phyloP scores from a whole-genome alignment of 345 rosid genomes.

The Tarenaya hassleriana region DNA sequence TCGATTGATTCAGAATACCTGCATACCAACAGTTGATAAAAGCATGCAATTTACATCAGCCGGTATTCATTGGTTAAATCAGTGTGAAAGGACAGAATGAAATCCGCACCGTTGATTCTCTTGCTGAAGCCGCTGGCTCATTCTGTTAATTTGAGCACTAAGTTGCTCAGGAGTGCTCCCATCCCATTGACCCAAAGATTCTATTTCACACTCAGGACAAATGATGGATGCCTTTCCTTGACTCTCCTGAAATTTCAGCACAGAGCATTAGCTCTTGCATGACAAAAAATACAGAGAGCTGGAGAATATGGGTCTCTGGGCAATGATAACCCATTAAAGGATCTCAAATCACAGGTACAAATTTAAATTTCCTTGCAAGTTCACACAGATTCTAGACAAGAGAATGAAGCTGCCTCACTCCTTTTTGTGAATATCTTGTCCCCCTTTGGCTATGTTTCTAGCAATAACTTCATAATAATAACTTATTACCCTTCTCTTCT shows the following conservation, averaged over 20 bases:
- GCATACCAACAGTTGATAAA: slow-evolving; percentile 20
- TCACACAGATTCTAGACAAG: not conserved
- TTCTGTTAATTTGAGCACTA: slow-evolving; percentile 54
- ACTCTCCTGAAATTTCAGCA: slow-evolving; percentile 51
- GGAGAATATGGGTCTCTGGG: not conserved
- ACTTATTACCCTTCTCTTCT: slow-evolving; percentile 44
- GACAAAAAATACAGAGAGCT: not conserved
- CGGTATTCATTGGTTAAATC: slow-evolving; percentile 1
- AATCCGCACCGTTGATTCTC: slow-evolving; percentile 65
- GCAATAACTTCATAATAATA: not conserved
- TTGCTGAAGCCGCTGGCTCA: slow-evolving; percentile 63
- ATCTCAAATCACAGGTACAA: slow-evolving; percentile 3
- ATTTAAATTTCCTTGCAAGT: not conserved
- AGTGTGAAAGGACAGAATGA: slow-evolving; percentile 11
- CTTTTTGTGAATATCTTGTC: not conserved
- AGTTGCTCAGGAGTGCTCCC: slow-evolving; percentile 81
- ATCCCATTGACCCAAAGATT: slow-evolving; percentile 73
- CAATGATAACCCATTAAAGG: not conserved
- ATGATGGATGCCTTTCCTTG: slow-evolving; percentile 85
- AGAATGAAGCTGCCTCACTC: not conserved
- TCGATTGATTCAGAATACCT: slow-evolving; percentile 90
- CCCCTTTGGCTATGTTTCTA: not conserved
- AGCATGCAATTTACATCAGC: slow-evolving; percentile 8
- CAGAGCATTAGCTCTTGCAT: slow-evolving; percentile 6
- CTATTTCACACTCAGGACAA: slow-evolving; percentile 78